Percentiles rank a stretch among this genome's conserved stretches.
Evolutionary conservation across 129 eudicot species (phyloP).

Genomic region (Mikania micrantha): DNA sequence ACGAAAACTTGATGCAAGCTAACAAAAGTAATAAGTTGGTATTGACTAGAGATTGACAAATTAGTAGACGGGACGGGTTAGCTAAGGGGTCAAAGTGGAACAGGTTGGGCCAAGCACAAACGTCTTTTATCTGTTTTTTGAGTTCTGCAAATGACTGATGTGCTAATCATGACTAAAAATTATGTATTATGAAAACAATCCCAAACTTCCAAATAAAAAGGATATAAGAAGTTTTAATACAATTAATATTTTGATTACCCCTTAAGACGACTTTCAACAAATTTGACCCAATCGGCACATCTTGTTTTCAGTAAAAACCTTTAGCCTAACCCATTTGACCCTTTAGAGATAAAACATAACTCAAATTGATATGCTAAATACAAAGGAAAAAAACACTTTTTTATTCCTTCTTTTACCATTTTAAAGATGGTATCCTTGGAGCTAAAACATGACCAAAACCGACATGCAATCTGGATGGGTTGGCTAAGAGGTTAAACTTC

Average conservation of each 20-base stretch:
- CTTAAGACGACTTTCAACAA: not conserved
- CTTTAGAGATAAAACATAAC: not conserved
- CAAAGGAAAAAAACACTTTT: not conserved
- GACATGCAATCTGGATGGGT: not conserved
- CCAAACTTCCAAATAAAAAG: not conserved
- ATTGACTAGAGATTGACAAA: not conserved
- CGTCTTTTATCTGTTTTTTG: not conserved
- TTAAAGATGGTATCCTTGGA: not conserved
- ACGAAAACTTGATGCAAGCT: not conserved
- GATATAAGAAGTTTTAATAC: not conserved
- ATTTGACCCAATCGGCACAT: not conserved
- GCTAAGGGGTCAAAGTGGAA: not conserved
- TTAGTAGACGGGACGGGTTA: not conserved
- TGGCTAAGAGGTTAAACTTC: not conserved
- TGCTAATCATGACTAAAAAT: not conserved
- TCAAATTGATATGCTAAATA: not conserved
- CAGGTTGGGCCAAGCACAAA: not conserved
- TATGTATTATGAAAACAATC: not conserved
- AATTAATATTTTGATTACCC: not conserved
- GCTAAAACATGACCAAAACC: not conserved
- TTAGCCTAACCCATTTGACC: not conserved
- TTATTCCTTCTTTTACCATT: not conserved
- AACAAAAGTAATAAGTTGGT: not conserved
- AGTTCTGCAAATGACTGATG: not conserved
- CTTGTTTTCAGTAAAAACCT: not conserved